Conservation (phyloP, 768 basidiomycete genomes). For the Pisolithus orientalis region DNA sequence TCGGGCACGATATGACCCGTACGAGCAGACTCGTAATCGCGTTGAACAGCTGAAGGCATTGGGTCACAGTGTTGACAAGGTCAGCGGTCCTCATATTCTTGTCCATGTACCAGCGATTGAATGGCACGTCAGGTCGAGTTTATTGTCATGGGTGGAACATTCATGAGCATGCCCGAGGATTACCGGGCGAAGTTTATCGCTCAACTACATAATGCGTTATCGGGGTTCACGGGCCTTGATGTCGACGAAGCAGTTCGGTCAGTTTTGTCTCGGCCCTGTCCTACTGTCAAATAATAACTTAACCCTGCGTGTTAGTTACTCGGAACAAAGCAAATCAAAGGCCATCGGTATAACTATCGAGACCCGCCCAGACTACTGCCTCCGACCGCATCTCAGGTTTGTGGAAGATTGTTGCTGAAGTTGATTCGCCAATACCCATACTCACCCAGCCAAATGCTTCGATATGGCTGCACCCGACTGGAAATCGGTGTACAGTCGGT, state of each 20-base stretch:
- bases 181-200: conserved; percentile 92
- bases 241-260: conserved; percentile 94
- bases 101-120: not conserved
- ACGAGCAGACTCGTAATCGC: conserved; percentile 92
- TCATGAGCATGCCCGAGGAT: conserved; percentile 99
- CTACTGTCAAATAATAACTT: not conserved
- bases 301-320: conserved; percentile 51
- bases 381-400: conserved; percentile 90
- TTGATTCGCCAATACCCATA: not conserved
- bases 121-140: conserved; percentile 58
- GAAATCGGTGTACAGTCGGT: conserved; percentile 99
- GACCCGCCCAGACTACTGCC: conserved; percentile 96
- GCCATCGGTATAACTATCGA: conserved; percentile 99
- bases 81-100: conserved; percentile 22
- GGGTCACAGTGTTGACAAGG: conserved; percentile 98
- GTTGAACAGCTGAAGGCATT: conserved; percentile 93
- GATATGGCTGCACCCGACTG: conserved; percentile 96
- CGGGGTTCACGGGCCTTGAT: conserved; percentile 88
- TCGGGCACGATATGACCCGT: conserved; percentile 92
- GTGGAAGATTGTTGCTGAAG: conserved; percentile 1
- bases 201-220: conserved; percentile 93
- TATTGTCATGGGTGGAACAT: conserved; percentile 98
- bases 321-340: conserved; percentile 96
- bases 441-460: conserved; percentile 82
- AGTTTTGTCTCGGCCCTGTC: conserved; percentile 1